Conservation (phyloP, 352 stramenopile genomes). For the Phytophthora syringae region DNA sequence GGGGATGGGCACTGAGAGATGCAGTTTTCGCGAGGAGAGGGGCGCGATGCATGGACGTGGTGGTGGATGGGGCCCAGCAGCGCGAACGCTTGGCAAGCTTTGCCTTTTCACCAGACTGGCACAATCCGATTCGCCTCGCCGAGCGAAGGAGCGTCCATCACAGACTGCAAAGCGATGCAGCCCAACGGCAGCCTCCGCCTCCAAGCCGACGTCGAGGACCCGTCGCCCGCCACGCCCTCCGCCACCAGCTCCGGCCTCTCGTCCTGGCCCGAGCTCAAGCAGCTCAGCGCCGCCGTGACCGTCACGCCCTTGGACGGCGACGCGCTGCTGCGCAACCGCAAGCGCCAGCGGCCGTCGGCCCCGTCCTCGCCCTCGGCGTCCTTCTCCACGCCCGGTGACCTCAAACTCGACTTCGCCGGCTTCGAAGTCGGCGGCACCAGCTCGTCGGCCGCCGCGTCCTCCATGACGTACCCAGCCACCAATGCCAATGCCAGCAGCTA, state of each 20-base stretch:
- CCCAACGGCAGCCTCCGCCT: conserved; percentile 12
- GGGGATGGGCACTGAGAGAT: conserved; percentile 36
- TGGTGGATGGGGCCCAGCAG: conserved; percentile 25
- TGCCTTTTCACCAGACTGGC: conserved; percentile 32
- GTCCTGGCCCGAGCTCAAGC: conserved; percentile 41
- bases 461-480: conserved; percentile 19
- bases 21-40: conserved; percentile 31
- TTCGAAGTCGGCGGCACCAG: conserved; percentile 45
- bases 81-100: conserved; percentile 1
- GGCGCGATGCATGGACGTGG: conserved; percentile 28
- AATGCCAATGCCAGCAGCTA: conserved; percentile 16
- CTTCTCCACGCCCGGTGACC: conserved; percentile 47
- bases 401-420: conserved; percentile 71
- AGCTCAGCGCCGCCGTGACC: conserved; percentile 35
- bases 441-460: conserved; percentile 22
- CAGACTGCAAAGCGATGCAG: conserved; percentile 16
- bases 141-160: conserved; percentile 7
- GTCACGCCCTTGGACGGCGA: conserved; percentile 39
- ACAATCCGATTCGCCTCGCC: conserved; percentile 39
- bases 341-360: conserved; percentile 34
- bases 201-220: conserved; percentile 18
- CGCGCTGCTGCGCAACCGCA: conserved; percentile 42
- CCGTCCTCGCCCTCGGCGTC: conserved; percentile 23
- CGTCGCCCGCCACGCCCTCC: conserved; percentile 8
- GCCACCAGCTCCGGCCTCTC: conserved; percentile 11